phyloP scores from a whole-genome alignment of 2,329 filamentous ascomycete species.

The Didymella keratinophila region DNA sequence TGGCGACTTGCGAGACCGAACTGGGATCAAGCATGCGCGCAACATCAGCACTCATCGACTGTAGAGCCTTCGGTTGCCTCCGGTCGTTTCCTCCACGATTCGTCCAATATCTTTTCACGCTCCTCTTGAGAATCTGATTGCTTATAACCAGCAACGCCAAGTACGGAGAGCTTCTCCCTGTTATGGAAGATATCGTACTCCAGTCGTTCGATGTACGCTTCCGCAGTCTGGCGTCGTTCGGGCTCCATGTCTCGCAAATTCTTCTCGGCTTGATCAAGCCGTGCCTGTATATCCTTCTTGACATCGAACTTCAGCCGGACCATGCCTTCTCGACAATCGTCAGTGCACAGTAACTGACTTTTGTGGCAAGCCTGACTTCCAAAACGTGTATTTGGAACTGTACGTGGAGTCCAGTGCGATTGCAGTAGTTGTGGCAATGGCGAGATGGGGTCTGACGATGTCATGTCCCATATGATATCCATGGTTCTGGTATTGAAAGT shows the following conservation, averaged over 20 bases:
- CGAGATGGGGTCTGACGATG: neutral
- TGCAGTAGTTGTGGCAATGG: neutral
- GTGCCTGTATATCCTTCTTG: neutral
- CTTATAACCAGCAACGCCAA: neutral
- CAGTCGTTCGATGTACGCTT: neutral
- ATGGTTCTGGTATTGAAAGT: neutral
- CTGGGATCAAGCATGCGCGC: neutral
- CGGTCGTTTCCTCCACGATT: neutral
- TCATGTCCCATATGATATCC: neutral
- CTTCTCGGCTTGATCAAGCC: neutral
- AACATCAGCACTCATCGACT: too few species aligned
- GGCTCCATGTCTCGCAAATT: neutral
- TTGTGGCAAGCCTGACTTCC: neutral
- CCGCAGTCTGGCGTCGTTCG: neutral
- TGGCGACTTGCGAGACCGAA: too few species aligned
- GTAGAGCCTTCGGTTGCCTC: neutral
- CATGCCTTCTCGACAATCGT: neutral
- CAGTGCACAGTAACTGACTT: neutral
- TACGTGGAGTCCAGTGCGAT: neutral
- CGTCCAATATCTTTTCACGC: neutral
- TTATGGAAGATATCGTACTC: neutral
- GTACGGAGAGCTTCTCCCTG: neutral
- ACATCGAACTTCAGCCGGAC: neutral
- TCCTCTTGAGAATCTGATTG: neutral
- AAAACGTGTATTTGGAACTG: neutral